A percentile compares a stretch with the other conserved stretches of the same genome.
These are phyloP conservation scores for Nepenthes gracilis DNA, from an alignment of 148 eudicot genomes.

Conservation along the genomic window DNA sequence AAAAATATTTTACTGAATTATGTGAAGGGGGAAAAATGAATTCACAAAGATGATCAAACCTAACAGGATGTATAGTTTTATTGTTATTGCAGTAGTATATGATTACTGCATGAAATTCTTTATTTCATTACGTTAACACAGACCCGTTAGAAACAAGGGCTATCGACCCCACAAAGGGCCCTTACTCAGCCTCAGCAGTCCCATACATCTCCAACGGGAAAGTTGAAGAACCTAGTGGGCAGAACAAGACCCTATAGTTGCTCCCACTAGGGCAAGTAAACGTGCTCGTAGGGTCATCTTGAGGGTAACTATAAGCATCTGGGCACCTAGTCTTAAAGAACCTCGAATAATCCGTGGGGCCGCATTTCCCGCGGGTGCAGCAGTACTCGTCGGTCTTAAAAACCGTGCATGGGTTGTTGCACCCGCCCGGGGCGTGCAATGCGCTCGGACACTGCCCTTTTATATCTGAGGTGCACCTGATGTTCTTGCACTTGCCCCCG, in stretches of 20 bases:
- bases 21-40: no score
- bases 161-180: background rate
- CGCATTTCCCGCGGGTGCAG: conserved; percentile 18
- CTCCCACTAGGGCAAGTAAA: conserved; percentile 23
- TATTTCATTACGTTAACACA: no score
- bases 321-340: conserved; percentile 23
- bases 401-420: conserved; percentile 31
- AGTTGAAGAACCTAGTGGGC: conserved; percentile 7
- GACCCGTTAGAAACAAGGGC: no score
- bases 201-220: no score
- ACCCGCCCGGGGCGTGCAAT: conserved; percentile 22
- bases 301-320: conserved; percentile 28
- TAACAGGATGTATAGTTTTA: no score
- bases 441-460: conserved; percentile 22
- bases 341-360: conserved; percentile 11
- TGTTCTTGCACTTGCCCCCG: conserved; percentile 1
- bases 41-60: no score
- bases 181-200: no score
- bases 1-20: no score
- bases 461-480: conserved; percentile 15
- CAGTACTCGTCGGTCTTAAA: conserved; percentile 10
- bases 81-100: no score
- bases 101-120: no score
- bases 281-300: conserved; percentile 22
- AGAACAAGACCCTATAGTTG: conserved; percentile 22